A percentile compares a stretch with the other conserved stretches of the same genome.
phyloP scores from a whole-genome alignment of 2,329 filamentous ascomycete genomes.

The Myriosclerotinia curreyana region DNA sequence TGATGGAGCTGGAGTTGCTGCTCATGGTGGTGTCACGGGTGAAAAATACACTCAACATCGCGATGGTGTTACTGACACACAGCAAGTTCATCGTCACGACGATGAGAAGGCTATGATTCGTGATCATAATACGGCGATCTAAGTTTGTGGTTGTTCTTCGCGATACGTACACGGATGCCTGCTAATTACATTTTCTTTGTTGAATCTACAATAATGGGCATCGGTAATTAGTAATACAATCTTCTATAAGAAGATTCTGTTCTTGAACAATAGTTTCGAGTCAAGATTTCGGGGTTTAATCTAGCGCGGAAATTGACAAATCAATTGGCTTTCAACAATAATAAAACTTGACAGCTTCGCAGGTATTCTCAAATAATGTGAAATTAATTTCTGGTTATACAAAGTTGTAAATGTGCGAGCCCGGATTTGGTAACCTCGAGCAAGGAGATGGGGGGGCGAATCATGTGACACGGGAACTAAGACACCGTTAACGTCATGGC shows the following conservation, averaged over 20 bases:
- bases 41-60: constrained; percentile 9
- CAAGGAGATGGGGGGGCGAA: too few relatives aligned
- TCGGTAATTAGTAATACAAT: constrained; percentile 2
- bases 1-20: background rate
- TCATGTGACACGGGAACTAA: constrained; percentile 10
- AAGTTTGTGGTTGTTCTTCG: background rate
- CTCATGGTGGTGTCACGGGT: background rate
- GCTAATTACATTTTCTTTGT: background rate
- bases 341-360: background rate
- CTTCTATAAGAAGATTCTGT: background rate
- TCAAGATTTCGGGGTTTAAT: background rate
- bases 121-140: background rate
- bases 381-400: background rate
- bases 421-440: background rate
- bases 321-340: background rate
- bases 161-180: background rate
- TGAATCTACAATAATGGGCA: background rate
- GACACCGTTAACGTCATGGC: constrained; percentile 13
- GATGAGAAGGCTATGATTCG: constrained; percentile 10
- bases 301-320: constrained; percentile 4
- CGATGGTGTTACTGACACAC: background rate
- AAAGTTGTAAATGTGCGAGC: background rate
- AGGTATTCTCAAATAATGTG: background rate
- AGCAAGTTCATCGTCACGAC: background rate
- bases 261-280: background rate